These are phyloP conservation scores for Ploettnerulaceae sp. DNA, from an alignment of 2,329 filamentous ascomycete genomes.

Conservation along the genomic window DNA sequence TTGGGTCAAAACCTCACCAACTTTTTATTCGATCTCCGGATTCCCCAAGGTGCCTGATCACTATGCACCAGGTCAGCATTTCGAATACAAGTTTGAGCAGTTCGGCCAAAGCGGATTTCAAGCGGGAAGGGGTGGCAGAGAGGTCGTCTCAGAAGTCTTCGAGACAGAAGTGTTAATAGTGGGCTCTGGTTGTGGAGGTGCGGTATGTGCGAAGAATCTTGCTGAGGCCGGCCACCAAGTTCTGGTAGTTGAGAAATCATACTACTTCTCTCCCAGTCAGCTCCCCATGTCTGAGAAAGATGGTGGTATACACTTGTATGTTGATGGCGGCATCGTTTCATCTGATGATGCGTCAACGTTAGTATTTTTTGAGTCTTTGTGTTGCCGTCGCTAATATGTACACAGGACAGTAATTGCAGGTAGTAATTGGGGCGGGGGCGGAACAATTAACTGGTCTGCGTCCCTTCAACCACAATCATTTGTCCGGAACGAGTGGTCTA, in stretches of 20 bases:
- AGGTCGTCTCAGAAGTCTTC: constrained; percentile 48
- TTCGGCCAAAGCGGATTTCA: constrained; percentile 18
- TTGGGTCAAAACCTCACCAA: constrained; percentile 46
- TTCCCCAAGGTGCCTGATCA: constrained; percentile 50
- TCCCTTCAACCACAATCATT: constrained; percentile 55
- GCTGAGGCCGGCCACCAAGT: constrained; percentile 72
- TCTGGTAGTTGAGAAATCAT: constrained; percentile 76
- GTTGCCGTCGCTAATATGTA: background rate
- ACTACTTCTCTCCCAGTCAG: constrained; percentile 66
- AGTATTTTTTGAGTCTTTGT: background rate
- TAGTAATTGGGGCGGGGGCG: constrained; percentile 77
- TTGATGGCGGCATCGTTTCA: constrained; percentile 55
- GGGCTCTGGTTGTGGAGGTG: constrained; percentile 82
- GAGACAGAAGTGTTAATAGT: constrained; percentile 81
- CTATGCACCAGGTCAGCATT: constrained; percentile 35
- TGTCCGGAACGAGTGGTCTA: constrained; percentile 18
- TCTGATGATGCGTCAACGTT: constrained; percentile 53
- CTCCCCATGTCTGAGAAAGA: constrained; percentile 68
- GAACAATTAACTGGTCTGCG: constrained; percentile 80
- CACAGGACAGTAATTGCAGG: constrained; percentile 54
- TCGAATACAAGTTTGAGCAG: constrained; percentile 33
- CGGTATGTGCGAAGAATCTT: constrained; percentile 73
- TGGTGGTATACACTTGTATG: constrained; percentile 61
- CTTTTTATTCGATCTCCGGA: constrained; percentile 49
- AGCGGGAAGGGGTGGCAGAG: constrained; percentile 8